Percentiles rank a stretch among this genome's conserved stretches.
These are phyloP conservation scores for Pseudogymnoascus sp. DNA, from an alignment of 2,329 filamentous ascomycete genomes.

Conservation along the genomic window DNA sequence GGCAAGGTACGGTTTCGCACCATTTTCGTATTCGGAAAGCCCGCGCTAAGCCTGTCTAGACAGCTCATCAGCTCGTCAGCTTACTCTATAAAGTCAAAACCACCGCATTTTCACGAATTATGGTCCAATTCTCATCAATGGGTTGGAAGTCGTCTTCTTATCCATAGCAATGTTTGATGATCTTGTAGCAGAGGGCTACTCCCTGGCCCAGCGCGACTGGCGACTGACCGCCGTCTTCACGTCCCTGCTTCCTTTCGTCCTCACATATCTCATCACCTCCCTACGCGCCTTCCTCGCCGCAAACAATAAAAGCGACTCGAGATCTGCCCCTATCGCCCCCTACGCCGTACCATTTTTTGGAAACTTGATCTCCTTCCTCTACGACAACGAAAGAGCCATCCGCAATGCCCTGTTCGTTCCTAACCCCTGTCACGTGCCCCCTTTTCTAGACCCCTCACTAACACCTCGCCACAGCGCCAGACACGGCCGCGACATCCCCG, in stretches of 20 bases:
- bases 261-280: neutral
- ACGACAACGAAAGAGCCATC: constrained; percentile 15
- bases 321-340: constrained; percentile 16
- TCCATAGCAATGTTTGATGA: neutral
- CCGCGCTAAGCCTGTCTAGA: neutral
- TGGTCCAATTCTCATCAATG: neutral
- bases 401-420: constrained; percentile 12
- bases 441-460: neutral
- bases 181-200: neutral
- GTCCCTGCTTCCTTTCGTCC: neutral
- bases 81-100: neutral
- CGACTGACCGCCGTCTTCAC: neutral
- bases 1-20: neutral
- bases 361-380: constrained; percentile 17
- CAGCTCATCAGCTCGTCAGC: neutral
- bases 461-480: constrained; percentile 10
- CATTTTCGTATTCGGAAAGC: neutral
- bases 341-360: constrained; percentile 17
- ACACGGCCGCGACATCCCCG: constrained; percentile 15
- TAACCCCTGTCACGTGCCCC: neutral
- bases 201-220: neutral
- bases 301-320: constrained; percentile 9
- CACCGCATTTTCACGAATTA: neutral
- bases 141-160: neutral
- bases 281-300: neutral